Evolutionary conservation across 1,139 yeast species (phyloP).

Genomic region (Protomyces gravidus): DNA sequence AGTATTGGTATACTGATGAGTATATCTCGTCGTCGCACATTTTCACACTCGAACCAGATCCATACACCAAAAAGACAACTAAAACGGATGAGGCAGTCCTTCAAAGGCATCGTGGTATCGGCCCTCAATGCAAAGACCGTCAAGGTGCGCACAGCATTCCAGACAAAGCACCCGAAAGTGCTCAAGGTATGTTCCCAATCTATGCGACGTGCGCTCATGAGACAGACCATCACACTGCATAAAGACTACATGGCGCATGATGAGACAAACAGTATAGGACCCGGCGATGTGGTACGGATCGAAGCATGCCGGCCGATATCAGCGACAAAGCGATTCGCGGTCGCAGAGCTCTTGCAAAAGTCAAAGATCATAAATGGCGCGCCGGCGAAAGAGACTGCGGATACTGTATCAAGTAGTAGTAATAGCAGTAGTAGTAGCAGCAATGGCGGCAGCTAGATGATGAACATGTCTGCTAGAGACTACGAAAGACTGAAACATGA

Average conservation of each 20-base stretch:
- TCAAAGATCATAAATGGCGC: conserved; percentile 11
- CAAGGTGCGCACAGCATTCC: conserved; percentile 17
- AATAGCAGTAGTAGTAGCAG: too few species aligned
- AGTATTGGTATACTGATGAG: too few species aligned
- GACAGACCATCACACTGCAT: conserved; percentile 8
- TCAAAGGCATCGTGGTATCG: conserved; percentile 23
- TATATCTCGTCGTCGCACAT: too few species aligned
- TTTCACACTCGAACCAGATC: too few species aligned
- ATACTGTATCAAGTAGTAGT: too few species aligned
- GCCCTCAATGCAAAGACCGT: conserved; percentile 27
- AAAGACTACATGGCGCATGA: conserved; percentile 25
- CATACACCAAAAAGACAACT: too few species aligned
- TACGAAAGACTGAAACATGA: too few species aligned
- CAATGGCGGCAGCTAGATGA: too few species aligned
- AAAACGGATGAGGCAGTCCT: conserved; percentile 13
- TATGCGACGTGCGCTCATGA: not conserved
- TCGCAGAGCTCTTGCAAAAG: conserved; percentile 86
- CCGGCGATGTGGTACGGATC: conserved; percentile 92
- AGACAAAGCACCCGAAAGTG: conserved; percentile 19
- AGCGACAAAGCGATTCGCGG: conserved; percentile 63
- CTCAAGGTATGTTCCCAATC: conserved; percentile 5
- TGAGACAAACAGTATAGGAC: conserved; percentile 43
- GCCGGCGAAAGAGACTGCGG: not conserved
- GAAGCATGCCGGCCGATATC: conserved; percentile 78
- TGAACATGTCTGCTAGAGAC: too few species aligned